A percentile compares a stretch with the other conserved stretches of the same genome.
Evolutionary conservation across 164 flowering plant genomes (phyloP).

Genomic region (Nymphaea thermarum): DNA sequence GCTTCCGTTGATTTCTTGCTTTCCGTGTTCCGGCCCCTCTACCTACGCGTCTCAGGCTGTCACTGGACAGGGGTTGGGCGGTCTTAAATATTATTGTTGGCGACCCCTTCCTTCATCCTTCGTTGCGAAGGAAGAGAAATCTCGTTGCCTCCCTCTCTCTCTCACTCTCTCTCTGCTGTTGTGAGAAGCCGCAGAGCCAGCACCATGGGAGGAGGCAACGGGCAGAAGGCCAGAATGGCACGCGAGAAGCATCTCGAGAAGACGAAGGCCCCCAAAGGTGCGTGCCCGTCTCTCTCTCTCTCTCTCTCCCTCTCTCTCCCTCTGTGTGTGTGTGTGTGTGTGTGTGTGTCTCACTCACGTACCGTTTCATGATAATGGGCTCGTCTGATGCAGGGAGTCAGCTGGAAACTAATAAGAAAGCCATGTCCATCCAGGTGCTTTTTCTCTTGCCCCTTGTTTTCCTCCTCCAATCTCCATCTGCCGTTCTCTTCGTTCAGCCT

Average conservation of each 20-base stretch:
- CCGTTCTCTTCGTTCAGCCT: neutral
- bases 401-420: constrained; percentile 36
- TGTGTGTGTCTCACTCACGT: neutral
- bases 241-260: constrained; percentile 13
- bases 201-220: constrained; percentile 9
- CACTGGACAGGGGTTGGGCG: no score
- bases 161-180: neutral
- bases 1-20: no score
- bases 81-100: no score
- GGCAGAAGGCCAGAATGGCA: constrained; percentile 15
- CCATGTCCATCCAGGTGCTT: constrained; percentile 37
- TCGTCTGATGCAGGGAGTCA: constrained; percentile 25
- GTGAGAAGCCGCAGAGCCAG: neutral
- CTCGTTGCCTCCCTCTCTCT: no score
- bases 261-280: constrained; percentile 4
- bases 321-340: neutral
- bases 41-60: no score
- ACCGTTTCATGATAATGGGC: neutral
- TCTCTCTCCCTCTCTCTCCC: no score
- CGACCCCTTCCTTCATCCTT: no score
- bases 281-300: neutral
- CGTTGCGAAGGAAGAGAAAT: neutral
- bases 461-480: no score
- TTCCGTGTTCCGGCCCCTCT: no score
- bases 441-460: neutral